These are phyloP conservation scores for Teratosphaeria zuluensis DNA, from an alignment of 2,329 filamentous ascomycete species.

Conservation along the genomic window DNA sequence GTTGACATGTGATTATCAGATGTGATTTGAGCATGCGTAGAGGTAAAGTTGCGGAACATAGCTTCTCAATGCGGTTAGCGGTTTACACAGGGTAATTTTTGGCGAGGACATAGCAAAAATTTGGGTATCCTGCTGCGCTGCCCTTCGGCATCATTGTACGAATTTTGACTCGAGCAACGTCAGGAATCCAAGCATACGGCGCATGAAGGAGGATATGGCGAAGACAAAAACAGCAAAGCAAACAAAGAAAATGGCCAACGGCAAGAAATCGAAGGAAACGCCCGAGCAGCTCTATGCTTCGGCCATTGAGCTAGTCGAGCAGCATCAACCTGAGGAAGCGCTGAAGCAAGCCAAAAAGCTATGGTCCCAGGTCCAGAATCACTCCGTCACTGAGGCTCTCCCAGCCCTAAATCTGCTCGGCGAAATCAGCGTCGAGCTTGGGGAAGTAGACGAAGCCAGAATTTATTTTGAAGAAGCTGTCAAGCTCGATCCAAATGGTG, in stretches of 20 bases:
- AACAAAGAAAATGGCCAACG: slow-evolving; percentile 33
- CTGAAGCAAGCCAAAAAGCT: slow-evolving; percentile 46
- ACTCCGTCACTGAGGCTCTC: slow-evolving; percentile 35
- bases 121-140: not conserved
- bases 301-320: slow-evolving; percentile 48
- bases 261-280: slow-evolving; percentile 36
- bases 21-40: too few relatives aligned
- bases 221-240: slow-evolving; percentile 36
- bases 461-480: slow-evolving; percentile 64
- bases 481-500: slow-evolving; percentile 65
- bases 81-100: not conserved
- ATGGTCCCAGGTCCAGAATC: slow-evolving; percentile 37
- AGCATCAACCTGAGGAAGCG: slow-evolving; percentile 48
- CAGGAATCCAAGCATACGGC: not conserved
- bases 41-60: too few relatives aligned
- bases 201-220: slow-evolving; percentile 11
- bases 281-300: slow-evolving; percentile 48
- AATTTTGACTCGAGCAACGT: not conserved
- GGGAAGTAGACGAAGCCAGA: slow-evolving; percentile 67
- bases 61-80: too few relatives aligned
- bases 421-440: slow-evolving; percentile 72
- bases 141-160: not conserved
- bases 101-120: not conserved
- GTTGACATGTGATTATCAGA: not conserved
- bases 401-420: slow-evolving; percentile 67